Base-by-base conservation (phyloP, 495 filamentous ascomycete species). In the Aspergillus leporis region DNA sequence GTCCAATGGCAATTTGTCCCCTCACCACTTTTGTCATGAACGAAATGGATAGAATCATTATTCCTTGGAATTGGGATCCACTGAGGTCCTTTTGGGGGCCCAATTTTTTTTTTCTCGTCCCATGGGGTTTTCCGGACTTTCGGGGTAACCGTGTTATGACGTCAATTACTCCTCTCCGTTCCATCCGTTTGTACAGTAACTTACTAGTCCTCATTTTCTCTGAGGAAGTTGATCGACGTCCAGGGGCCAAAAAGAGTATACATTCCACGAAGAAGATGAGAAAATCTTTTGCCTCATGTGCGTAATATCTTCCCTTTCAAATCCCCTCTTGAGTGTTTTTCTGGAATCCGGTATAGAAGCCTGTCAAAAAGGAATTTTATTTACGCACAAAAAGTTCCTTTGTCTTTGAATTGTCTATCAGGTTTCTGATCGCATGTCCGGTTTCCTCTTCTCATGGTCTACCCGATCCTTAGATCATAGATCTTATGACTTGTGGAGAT, bases 321-420 rank as follows among this genome's bases (percentile, higher is more conserved):
- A 21, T n/a, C 7, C 36, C 9, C 36, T n/a, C 1, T 8, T 22
- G 5, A 22, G n/a, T 47, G 16, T 21, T 23, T 53, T 71, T 63
- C 62, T 58, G 63, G 65, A 69, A 65, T 3, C 7, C 45, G 10
- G 25, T n/a, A 56, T 55, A 21, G 58, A 63, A 61, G 56, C 25
- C 43, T 58, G 61, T 59, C 60, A 62, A 56, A 9, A 9, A 12
- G 10, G 13, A 1, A 5, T n/a, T 41, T 41, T 41, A 3, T 6
- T 2, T n/a, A 6, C 14, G 38, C 31, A 32, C 31, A 41, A n/a
- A 14, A 2, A 12, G 12, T 41, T 41, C n/a, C 38, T 41, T 47
- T 47, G 21, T 22, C 18, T 10, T 47, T 10, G 1, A 5, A 22
- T 47, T 3, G 41, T 18, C 41, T 2, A 40, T 40, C 4, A 14